Evolutionary conservation across 345 rosid species (phyloP).

Genomic region (Garcia nutans): DNA sequence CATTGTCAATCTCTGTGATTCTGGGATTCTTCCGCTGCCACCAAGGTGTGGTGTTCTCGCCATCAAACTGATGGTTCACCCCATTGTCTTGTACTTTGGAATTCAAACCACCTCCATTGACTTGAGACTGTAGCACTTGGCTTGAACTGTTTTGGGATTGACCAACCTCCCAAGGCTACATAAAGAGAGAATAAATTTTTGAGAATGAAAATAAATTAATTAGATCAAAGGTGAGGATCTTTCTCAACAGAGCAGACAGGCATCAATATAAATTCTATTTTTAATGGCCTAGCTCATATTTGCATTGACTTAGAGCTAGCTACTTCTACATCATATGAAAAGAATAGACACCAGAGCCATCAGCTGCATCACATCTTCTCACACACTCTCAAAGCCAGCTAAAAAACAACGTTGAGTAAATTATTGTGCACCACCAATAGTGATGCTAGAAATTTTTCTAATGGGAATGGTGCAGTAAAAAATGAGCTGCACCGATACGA

Average conservation of each 20-base stretch:
- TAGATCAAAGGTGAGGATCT: constrained; percentile 3
- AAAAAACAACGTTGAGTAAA: not conserved
- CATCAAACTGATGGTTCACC: constrained; percentile 34
- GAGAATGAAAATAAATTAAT: constrained; percentile 8
- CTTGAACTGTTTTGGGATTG: constrained; percentile 47
- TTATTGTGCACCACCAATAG: not conserved
- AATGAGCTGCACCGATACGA: not conserved
- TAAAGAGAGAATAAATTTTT: not conserved
- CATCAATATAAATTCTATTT: not conserved
- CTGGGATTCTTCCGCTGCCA: constrained; percentile 72
- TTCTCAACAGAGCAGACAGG: not conserved
- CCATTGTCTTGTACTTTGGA: constrained; percentile 43
- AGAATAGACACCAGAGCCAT: not conserved
- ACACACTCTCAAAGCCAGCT: not conserved
- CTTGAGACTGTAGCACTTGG: constrained; percentile 38
- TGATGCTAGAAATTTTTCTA: not conserved
- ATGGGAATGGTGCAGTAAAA: constrained; percentile 2
- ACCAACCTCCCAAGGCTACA: constrained; percentile 78
- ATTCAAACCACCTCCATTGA: constrained; percentile 38
- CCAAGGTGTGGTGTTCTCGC: constrained; percentile 49
- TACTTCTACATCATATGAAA: not conserved
- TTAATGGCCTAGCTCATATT: not conserved
- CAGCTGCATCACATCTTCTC: not conserved
- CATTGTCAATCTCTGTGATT: constrained; percentile 61
- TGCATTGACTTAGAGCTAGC: constrained; percentile 3